These are phyloP conservation scores for Rutidosis leptorrhynchoides DNA, from an alignment of 129 eudicot species.

Conservation along the genomic window DNA sequence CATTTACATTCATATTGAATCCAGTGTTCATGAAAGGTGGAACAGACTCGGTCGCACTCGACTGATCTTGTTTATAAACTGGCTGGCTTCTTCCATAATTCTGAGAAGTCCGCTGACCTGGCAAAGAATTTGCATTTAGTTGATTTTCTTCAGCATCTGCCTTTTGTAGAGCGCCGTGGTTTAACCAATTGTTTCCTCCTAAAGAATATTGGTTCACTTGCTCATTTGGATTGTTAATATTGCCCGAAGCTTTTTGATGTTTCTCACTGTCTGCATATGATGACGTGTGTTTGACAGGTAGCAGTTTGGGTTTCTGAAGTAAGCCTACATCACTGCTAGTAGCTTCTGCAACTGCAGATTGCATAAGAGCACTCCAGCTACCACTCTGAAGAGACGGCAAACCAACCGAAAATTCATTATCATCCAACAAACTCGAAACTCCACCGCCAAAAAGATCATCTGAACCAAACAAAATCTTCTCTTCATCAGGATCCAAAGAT, in stretches of 20 bases:
- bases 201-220: conserved; percentile 34
- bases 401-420: conserved; percentile 41
- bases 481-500: conserved; percentile 79
- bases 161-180: conserved; percentile 36
- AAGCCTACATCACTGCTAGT: conserved; percentile 49
- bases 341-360: conserved; percentile 94
- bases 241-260: conserved; percentile 32
- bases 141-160: conserved; percentile 38
- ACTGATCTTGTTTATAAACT: conserved; percentile 33
- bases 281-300: conserved; percentile 33
- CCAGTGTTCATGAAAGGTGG: conserved; percentile 37
- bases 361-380: conserved; percentile 99
- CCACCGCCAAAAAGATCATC: conserved; percentile 66
- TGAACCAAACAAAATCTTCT: conserved; percentile 79
- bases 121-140: conserved; percentile 32
- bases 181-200: conserved; percentile 56
- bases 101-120: conserved; percentile 40
- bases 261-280: conserved; percentile 33
- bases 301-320: conserved; percentile 43
- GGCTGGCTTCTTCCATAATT: conserved; percentile 40
- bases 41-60: conserved; percentile 38
- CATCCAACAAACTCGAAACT: conserved; percentile 43
- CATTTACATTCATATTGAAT: conserved; percentile 34
- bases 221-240: conserved; percentile 35
- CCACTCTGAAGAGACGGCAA: conserved; percentile 83